phyloP scores from a whole-genome alignment of 306 rosid species.

The cucumber (Cucumis sativus) region Cucumber_9930_V3 NC_026657.2:14369001-14369500 shows the following conservation, averaged over 20 bases:
- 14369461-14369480: background rate
- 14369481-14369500: background rate
- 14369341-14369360: background rate
- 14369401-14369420: background rate
- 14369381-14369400: background rate
- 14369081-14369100: background rate
- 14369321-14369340: no score
- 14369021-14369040: background rate
- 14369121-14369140: conserved; percentile 83
- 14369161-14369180: conserved; percentile 82
- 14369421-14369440: background rate
- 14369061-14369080: background rate
- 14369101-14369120: conserved; percentile 90
- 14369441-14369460: background rate
- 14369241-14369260: no score
- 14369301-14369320: no score
- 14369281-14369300: no score
- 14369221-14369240: no score
- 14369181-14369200: conserved; percentile 63
- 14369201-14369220: background rate
- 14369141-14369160: conserved; percentile 78
- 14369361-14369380: background rate
- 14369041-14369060: background rate
- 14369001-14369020: background rate
- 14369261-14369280: no score